Base-by-base conservation (phyloP, 1,284 basidiomycete species). In the Microstroma glucosiphilum region DNA sequence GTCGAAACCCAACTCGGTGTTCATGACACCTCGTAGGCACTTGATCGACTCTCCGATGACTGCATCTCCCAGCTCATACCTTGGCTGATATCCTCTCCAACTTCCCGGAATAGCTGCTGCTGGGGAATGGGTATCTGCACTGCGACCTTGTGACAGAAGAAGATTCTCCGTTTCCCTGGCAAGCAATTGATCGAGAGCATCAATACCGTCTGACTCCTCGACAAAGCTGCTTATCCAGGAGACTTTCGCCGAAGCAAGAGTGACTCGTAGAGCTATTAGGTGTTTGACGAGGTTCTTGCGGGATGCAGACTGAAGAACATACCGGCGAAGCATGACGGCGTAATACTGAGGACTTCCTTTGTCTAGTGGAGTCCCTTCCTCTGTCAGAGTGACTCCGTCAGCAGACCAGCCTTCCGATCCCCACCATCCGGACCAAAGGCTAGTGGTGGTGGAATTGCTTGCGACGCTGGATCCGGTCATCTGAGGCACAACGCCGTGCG, bases 1-100 rank as follows among this genome's bases (percentile, higher is more conserved):
- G 42, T 84, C 83, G 72, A 92, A 91, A 11, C 90, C 90, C 55
- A 90, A 90, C 80, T 90, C 86, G 1, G 89, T 92, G 73, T 94
- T 94, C 70, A 92, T 82, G 11, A 94, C 80, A 0, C 89, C 88
- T 42, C 91, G 83, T 40, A 94, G 80, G 75, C 89, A 92, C 76
- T 88, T 90, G 69, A 91, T 83, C 15, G 62, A 69, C 54, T 74
- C 72, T n/a, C 63, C 61, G 53, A 74, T 43, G 43, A 74, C 62
- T 40, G 61, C 62, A 48, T 74, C 72, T 15, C 67, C 67, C 67
- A 74, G 70, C 25, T 74, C 72, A 43, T 72, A 37, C 30, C 70
- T 53, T 69, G 67, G 41, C 71, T 69, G 40, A 51, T 42, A 3
- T 61, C 49, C 57, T 66, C 68, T 1, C 57, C 51, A 21, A n/a